phyloP scores from a whole-genome alignment of 75 land plant genomes.

The Pseudotsuga menziesii region DNA sequence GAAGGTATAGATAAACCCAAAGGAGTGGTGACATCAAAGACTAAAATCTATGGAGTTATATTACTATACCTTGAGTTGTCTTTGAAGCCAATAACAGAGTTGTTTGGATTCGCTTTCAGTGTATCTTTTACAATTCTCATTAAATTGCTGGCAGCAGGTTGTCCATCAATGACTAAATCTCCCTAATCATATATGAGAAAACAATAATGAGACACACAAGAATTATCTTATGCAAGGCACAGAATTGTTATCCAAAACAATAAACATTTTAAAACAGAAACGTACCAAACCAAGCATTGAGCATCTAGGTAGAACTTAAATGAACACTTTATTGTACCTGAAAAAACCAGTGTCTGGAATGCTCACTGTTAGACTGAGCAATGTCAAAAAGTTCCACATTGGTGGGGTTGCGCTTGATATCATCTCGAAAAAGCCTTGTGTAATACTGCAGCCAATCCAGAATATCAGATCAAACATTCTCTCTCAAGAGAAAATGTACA shows the following conservation, averaged over 20 bases:
- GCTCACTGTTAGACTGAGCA: constrained; percentile 98
- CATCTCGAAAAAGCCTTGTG: constrained; percentile 73
- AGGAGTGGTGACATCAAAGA: background rate
- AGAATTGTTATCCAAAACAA: no score
- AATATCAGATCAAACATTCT: background rate
- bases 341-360: constrained; percentile 97
- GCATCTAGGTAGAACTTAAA: background rate
- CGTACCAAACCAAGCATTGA: background rate
- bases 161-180: constrained; percentile 75
- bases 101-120: constrained; percentile 74
- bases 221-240: background rate
- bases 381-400: constrained; percentile 98
- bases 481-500: background rate
- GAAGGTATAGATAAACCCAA: background rate
- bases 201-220: background rate
- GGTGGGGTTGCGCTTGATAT: constrained; percentile 90
- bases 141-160: constrained; percentile 46
- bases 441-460: constrained; percentile 48
- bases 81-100: constrained; percentile 92
- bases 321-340: constrained; percentile 24
- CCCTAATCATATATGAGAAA: constrained; percentile 35
- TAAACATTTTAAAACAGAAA: background rate
- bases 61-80: constrained; percentile 68
- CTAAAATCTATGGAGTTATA: background rate
- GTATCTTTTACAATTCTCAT: constrained; percentile 90